phyloP scores from a whole-genome alignment of 805 yeast genomes.

The Sugiyamaella smithiae region DNA sequence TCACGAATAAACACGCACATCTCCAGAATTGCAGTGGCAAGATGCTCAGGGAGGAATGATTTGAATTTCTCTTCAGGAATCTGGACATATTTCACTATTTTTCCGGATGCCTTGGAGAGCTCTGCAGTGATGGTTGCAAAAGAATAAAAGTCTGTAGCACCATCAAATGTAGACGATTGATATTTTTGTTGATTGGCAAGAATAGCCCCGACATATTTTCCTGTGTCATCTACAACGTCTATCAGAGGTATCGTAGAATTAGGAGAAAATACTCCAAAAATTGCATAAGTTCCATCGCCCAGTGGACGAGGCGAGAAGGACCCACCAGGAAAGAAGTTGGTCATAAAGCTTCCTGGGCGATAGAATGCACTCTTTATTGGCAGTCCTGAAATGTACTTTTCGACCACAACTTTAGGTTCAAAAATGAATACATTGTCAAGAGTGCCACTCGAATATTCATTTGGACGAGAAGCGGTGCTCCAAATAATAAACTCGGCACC shows the following conservation, averaged over 20 bases:
- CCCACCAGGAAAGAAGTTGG: conserved; percentile 1
- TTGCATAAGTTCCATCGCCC: conserved; percentile 12
- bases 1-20: conserved; percentile 8
- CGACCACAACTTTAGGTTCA: conserved; percentile 8
- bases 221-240: conserved; percentile 6
- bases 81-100: conserved; percentile 6
- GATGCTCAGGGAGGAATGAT: not conserved
- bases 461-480: not conserved
- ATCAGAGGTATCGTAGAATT: conserved; percentile 5
- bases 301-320: conserved; percentile 6
- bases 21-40: conserved; percentile 6
- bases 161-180: not conserved
- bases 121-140: not conserved
- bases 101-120: conserved; percentile 6
- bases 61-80: conserved; percentile 5
- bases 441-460: conserved; percentile 9
- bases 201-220: conserved; percentile 11
- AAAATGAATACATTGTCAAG: not conserved
- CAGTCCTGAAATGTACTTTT: conserved; percentile 5
- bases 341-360: conserved; percentile 9
- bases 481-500: conserved; percentile 10
- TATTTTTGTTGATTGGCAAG: conserved; percentile 12
- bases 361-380: conserved; percentile 13
- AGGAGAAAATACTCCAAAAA: not conserved
- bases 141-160: conserved; percentile 1